phyloP scores from a whole-genome alignment of 805 yeast genomes.

The Hanseniaspora valbyensis region DNA sequence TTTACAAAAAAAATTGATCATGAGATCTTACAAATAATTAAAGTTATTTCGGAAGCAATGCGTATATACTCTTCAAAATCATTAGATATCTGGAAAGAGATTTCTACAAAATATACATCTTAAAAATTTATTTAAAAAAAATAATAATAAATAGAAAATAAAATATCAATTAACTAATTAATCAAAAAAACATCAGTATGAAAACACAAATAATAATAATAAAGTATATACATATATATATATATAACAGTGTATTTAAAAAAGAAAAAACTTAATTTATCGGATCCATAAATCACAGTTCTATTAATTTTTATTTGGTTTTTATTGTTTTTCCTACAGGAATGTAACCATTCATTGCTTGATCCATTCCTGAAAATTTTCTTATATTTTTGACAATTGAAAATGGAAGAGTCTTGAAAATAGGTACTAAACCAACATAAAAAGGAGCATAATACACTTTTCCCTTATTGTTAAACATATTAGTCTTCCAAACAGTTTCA shows the following conservation, averaged over 20 bases:
- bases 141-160: neutral
- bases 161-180: too few relatives aligned
- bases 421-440: constrained; percentile 64
- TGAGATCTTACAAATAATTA: neutral
- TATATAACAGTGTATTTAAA: neutral
- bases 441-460: constrained; percentile 66
- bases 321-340: neutral
- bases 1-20: constrained; percentile 9
- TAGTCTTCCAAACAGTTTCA: constrained; percentile 43
- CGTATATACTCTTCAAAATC: neutral
- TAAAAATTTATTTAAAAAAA: neutral
- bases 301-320: neutral
- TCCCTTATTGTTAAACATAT: constrained; percentile 48
- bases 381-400: constrained; percentile 37
- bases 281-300: neutral
- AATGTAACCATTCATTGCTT: constrained; percentile 18
- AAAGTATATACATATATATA: neutral
- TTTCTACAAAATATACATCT: neutral
- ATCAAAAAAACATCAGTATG: too few relatives aligned
- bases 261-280: too few relatives aligned
- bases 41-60: neutral
- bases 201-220: neutral
- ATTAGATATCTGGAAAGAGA: neutral
- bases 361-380: constrained; percentile 52
- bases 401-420: constrained; percentile 63